Conservation (phyloP, 768 basidiomycete species). For the Mycena vitilis region DNA sequence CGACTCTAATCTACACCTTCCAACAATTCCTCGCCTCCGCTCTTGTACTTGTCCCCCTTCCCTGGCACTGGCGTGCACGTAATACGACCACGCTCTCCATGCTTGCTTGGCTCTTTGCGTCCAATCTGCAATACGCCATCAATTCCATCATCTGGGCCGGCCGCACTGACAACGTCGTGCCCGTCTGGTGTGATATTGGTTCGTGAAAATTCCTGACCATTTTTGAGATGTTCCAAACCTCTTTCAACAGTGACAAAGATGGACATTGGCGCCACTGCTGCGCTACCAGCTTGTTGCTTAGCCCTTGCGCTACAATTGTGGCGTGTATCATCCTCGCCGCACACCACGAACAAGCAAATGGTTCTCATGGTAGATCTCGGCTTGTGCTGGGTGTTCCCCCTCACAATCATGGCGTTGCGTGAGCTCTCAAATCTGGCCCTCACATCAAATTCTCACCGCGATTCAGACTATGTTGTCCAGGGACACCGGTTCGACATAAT, state of each 20-base stretch:
- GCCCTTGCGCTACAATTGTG: conserved; percentile 46
- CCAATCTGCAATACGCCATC: conserved; percentile 48
- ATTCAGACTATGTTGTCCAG: conserved; percentile 42
- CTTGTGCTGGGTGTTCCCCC: conserved; percentile 44
- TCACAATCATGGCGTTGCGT: conserved; percentile 48
- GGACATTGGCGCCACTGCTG: conserved; percentile 40
- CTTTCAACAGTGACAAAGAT: conserved; percentile 44
- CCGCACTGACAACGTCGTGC: conserved; percentile 40
- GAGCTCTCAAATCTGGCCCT: conserved; percentile 11
- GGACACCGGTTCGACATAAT: conserved; percentile 51
- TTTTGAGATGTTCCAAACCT: background rate
- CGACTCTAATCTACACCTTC: too few species aligned
- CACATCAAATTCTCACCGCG: background rate
- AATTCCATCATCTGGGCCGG: conserved; percentile 55
- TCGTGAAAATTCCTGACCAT: conserved; percentile 18
- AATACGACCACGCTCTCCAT: conserved; percentile 47
- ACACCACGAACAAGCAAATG: conserved; percentile 33
- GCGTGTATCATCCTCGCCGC: conserved; percentile 37
- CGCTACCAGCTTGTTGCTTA: conserved; percentile 41
- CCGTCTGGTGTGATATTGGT: conserved; percentile 59
- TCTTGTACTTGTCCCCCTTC: conserved; percentile 32
- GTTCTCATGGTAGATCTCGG: conserved; percentile 20
- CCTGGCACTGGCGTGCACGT: conserved; percentile 44
- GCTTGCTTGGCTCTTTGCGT: conserved; percentile 45
- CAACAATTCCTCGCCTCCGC: conserved; percentile 18